Base-by-base conservation (phyloP, 192 early-diverging fungal species). In the Chytriomyces sp. region DNA sequence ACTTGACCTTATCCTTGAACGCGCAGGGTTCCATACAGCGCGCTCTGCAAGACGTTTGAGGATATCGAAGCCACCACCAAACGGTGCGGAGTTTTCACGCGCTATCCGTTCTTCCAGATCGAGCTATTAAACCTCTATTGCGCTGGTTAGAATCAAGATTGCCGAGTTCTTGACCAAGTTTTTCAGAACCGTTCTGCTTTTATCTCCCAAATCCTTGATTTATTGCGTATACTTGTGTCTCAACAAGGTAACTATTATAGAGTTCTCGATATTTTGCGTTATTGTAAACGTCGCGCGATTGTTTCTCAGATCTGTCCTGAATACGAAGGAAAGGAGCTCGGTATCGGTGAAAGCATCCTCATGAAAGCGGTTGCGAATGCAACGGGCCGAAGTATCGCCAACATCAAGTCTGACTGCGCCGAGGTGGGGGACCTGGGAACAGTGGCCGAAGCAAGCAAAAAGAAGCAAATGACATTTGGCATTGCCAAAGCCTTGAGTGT, bases 301-400 rank as follows among this genome's bases (percentile, higher is more conserved):
- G 39, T 1, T 36, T 19, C 22, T 4, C 68, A 94, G 92, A 78
- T 91, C 74, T 86, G 91, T 66, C 96, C 98, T 0, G 95, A 99
- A 68, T 94, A 97, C 75, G 94, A 98, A 80, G 93, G 92, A 31
- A 82, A 96, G 30, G 98, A 99, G 80, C 81, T 99, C 28, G 96
- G 96, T 5, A 90, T 99, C 62, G 98, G 98, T 36, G 96, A 98
- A 71, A 90, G 91, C 22, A 82, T 95, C 4, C 77, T 99, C 36
- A 90, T 97, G 70, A 98, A 98, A 74, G 93, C 94, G 8, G 93
- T 99, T 74, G 96, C 92, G 2, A 76, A 91, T 52, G 90, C 93
- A 1, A 98, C 98, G 0, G 95, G 96, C 10, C 79, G 92, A 22
- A 86, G 84, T 34, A 76, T 85, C 56, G 74, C 82, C 22, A 86